Conservation (phyloP, 345 rosid species). For the Geranium rotundifolium region DNA sequence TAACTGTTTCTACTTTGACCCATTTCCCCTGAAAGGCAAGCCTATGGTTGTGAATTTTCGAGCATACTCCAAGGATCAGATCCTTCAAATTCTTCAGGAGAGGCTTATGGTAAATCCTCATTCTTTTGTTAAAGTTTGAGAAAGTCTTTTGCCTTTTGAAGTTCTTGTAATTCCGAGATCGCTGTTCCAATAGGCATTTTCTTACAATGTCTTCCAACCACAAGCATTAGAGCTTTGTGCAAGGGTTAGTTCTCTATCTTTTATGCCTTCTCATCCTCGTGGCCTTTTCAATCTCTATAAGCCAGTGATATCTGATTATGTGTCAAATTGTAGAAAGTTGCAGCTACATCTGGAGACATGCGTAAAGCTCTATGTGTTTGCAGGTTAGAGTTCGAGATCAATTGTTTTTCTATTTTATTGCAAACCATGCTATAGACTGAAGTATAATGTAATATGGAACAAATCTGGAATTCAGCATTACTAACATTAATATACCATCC, state of each 20-base stretch:
- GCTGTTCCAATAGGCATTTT: slow-evolving; percentile 35
- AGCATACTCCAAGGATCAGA: slow-evolving; percentile 75
- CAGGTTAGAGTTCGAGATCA: slow-evolving; percentile 27
- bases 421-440: too few species aligned
- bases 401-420: background rate
- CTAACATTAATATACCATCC: background rate
- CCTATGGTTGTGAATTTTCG: slow-evolving; percentile 69
- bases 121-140: background rate
- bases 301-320: slow-evolving; percentile 8
- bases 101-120: slow-evolving; percentile 55
- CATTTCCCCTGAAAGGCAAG: slow-evolving; percentile 37
- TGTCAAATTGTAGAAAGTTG: slow-evolving; percentile 54
- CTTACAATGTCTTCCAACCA: slow-evolving; percentile 50
- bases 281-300: slow-evolving; percentile 2
- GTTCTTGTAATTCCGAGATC: background rate
- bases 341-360: slow-evolving; percentile 96
- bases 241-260: slow-evolving; percentile 44
- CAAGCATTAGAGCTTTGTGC: slow-evolving; percentile 91
- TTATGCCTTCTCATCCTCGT: background rate
- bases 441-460: too few species aligned
- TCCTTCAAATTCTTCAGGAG: slow-evolving; percentile 58
- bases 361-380: slow-evolving; percentile 81
- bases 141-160: background rate
- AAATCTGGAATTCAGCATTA: too few species aligned
- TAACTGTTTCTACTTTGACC: background rate